Percentiles rank a stretch among this genome's conserved stretches.
Evolutionary conservation across 495 filamentous ascomycete genomes (phyloP).

Genomic region (Penicillium turbatum): DNA sequence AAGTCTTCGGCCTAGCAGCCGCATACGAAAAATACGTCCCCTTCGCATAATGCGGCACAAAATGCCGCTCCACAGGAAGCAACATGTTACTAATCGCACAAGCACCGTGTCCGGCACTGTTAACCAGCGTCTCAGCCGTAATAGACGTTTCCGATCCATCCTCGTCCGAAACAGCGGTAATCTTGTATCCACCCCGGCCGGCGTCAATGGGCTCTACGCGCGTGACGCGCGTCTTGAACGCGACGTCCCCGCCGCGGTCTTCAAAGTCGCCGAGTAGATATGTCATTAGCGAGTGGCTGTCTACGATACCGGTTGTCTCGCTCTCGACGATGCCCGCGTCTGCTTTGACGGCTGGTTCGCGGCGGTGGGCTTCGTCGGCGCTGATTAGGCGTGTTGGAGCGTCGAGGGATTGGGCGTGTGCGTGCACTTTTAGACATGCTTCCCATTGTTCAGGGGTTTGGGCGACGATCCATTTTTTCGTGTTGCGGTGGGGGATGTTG

Average conservation of each 20-base stretch:
- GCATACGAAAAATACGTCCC: conserved; percentile 92
- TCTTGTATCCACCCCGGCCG: conserved; percentile 48
- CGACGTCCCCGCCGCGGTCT: conserved; percentile 68
- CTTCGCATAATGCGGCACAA: conserved; percentile 77
- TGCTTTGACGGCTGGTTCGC: conserved; percentile 72
- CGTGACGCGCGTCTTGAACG: conserved; percentile 59
- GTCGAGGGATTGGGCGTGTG: conserved; percentile 56
- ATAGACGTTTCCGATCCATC: conserved; percentile 49
- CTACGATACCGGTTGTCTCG: conserved; percentile 82
- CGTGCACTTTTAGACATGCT: conserved; percentile 60
- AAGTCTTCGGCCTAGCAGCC: conserved; percentile 58
- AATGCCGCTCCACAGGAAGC: conserved; percentile 54
- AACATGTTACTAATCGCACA: conserved; percentile 78
- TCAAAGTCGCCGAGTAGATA: conserved; percentile 72
- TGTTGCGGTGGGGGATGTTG: conserved; percentile 65
- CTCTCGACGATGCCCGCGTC: conserved; percentile 73
- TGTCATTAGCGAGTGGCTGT: conserved; percentile 80
- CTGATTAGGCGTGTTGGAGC: conserved; percentile 72
- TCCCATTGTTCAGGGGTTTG: conserved; percentile 68
- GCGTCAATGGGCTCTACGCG: conserved; percentile 49
- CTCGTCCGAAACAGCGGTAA: conserved; percentile 44
- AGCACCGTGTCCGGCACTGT: conserved; percentile 79
- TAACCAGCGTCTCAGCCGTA: conserved; percentile 72
- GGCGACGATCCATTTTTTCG: conserved; percentile 93
- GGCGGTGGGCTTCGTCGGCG: conserved; percentile 50